Conservation (phyloP, 2,329 filamentous ascomycete genomes). For the Fusarium compactum region DNA sequence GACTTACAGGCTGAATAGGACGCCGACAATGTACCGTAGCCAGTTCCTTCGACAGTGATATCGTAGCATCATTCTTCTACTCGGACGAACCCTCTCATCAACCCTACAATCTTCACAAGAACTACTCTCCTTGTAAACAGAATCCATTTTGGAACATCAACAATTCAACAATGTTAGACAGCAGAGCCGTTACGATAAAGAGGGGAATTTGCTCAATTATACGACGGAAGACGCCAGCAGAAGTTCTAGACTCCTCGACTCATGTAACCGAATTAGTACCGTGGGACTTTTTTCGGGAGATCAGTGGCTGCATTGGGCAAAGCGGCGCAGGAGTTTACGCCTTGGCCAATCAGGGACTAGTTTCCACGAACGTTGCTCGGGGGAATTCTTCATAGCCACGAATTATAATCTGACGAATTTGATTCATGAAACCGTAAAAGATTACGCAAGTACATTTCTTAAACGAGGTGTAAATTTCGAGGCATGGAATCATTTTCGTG, state of each 20-base stretch:
- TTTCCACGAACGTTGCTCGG: not conserved
- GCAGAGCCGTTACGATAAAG: not conserved
- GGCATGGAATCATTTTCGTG: not conserved
- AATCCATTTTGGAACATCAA: not conserved
- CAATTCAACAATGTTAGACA: not conserved
- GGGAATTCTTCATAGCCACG: not conserved
- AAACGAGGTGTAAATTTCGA: not conserved
- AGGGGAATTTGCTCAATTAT: conserved; percentile 1
- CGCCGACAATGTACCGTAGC: not conserved
- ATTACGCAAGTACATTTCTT: not conserved
- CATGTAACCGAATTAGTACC: not conserved
- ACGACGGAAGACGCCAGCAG: not conserved
- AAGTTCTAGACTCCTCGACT: not conserved
- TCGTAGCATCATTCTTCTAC: not conserved
- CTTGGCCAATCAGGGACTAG: not conserved
- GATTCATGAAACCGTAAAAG: not conserved
- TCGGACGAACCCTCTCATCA: not conserved
- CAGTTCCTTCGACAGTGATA: conserved; percentile 3
- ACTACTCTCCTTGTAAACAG: not conserved
- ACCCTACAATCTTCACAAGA: not conserved
- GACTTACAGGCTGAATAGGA: conserved; percentile 6
- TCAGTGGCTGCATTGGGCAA: not conserved
- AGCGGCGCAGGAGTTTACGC: not conserved
- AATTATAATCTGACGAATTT: not conserved
- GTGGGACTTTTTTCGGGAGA: not conserved